Base-by-base conservation (phyloP, 2,329 filamentous ascomycete species). In the Sclerotinia minor region DNA sequence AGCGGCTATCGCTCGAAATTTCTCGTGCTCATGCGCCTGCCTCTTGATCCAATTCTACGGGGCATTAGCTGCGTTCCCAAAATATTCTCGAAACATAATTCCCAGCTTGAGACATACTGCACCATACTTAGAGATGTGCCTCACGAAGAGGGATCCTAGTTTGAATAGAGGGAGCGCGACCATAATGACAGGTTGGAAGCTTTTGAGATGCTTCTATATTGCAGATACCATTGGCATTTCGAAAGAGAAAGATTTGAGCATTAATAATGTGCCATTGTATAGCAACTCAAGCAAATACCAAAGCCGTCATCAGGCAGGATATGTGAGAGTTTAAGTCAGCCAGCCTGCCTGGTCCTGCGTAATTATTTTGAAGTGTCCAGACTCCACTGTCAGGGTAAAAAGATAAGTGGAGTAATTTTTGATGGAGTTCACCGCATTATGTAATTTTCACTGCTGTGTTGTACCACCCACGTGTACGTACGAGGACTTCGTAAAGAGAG, bases 71-170 rank as follows among this genome's bases (percentile, higher is more conserved):
- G 21, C 21, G 35, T 68, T 38, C 47, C 55, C 13, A 17, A 45
- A 26, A 58, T 44, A 21, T 29, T 38, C 45, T 58, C 15, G 21
- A 45, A 24, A 58, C 32, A 17, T 29, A 32, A 32, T 32, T 59
- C 24, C 19, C 57, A 19, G 29, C 17, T 24, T 41, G 24, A 65
- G 32, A 79, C 86, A 73, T 84, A 89, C 87, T 67, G 87, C 87
- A 75, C 87, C 87, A 81, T 89, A 89, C 79, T 89, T 89, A 67
- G 87, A 89, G 65, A 89, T 79, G 75, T 89, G 87, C 72, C 86
- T 83, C 75, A 89, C 81, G 72, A 89, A 87, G 58, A 89, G 81
- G 67, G 87, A 78, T 29, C 83, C 87, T 72, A 89, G 85, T 79
- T 90, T 90, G 79, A 90, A 90, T 24, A 90, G 80, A 26, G 87